Conservation (phyloP, 176 grass and related monocot species). For the Oryza nivara region DNA sequence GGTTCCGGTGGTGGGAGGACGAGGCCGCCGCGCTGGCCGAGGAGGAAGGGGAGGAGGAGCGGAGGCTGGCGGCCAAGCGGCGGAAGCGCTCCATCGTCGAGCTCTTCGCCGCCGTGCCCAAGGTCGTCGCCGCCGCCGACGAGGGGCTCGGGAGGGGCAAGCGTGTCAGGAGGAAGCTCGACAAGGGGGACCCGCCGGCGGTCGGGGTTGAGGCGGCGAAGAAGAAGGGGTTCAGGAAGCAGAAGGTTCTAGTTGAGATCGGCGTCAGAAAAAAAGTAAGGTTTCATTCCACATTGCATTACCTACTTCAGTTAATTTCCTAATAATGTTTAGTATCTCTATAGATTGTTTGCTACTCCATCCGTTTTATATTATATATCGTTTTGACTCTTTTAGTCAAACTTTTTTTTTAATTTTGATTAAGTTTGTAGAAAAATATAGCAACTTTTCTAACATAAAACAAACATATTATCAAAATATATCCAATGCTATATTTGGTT, state of each 20-base stretch:
- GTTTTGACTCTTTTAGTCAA: neutral
- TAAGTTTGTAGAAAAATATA: no score
- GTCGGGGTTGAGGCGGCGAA: neutral
- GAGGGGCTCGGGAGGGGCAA: neutral
- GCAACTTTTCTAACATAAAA: no score
- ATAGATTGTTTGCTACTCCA: neutral
- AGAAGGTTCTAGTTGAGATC: neutral
- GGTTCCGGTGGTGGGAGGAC: constrained; percentile 57
- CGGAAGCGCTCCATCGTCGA: constrained; percentile 58
- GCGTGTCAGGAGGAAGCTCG: constrained; percentile 5
- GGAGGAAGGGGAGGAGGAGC: constrained; percentile 46
- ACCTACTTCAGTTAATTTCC: neutral
- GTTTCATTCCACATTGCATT: neutral
- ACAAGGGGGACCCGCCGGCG: constrained; percentile 1
- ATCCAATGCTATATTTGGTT: no score
- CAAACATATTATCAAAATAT: no score
- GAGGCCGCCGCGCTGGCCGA: constrained; percentile 35
- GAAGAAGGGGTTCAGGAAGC: constrained; percentile 24
- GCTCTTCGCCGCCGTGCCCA: constrained; percentile 55
- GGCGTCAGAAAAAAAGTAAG: constrained; percentile 19
- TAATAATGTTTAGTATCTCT: neutral
- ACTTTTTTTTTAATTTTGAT: no score
- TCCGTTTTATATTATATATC: no score
- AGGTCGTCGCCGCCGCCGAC: constrained; percentile 36
- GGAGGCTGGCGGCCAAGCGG: constrained; percentile 54